Evolutionary conservation across 148 eudicot species (phyloP).

Genomic region (Polygonum aviculare): DNA sequence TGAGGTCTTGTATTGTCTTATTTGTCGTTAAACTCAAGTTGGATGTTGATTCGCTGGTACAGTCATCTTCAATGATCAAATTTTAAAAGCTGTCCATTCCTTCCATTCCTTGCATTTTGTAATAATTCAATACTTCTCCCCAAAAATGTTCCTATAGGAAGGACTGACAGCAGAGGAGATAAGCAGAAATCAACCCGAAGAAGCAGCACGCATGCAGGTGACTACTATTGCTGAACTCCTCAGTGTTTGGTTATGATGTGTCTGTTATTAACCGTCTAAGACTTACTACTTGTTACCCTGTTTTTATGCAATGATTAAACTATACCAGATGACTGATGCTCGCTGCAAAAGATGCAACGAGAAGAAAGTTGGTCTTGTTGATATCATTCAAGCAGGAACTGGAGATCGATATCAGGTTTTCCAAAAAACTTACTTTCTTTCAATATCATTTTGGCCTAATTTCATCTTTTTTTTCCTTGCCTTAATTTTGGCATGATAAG

Average conservation of each 20-base stretch:
- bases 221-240: background rate
- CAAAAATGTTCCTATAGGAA: slow-evolving; percentile 33
- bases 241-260: background rate
- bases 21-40: background rate
- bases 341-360: slow-evolving; percentile 83
- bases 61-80: background rate
- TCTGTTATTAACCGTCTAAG: background rate
- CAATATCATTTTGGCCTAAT: background rate
- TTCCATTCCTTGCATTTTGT: background rate
- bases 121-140: background rate
- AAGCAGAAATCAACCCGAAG: slow-evolving; percentile 79
- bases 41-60: background rate
- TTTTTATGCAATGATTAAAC: background rate
- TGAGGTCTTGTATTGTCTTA: background rate
- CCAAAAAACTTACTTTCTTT: background rate
- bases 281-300: background rate
- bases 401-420: slow-evolving; percentile 87
- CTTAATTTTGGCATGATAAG: background rate
- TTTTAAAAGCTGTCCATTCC: background rate
- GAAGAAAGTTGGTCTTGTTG: slow-evolving; percentile 66
- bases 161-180: slow-evolving; percentile 90
- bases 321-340: slow-evolving; percentile 88
- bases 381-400: slow-evolving; percentile 75
- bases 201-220: slow-evolving; percentile 70
- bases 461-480: background rate